phyloP scores from a whole-genome alignment of 2,329 filamentous ascomycete genomes.

The Phialemonium atrogriseum region DNA sequence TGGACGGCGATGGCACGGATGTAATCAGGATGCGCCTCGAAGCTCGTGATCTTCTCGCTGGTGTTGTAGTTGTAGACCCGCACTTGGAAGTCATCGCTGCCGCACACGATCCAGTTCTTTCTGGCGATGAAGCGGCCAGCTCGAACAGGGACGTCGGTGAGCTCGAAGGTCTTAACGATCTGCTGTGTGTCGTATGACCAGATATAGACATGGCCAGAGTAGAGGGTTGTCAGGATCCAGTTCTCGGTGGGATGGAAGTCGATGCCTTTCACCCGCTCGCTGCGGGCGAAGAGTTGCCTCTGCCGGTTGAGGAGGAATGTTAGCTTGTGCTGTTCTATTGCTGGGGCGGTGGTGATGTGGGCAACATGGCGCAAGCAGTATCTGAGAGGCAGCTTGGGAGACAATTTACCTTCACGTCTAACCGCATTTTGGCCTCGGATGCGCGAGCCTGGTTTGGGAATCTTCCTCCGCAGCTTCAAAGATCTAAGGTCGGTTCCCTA shows the following conservation, averaged over 20 bases:
- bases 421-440: constrained; percentile 1
- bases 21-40: constrained; percentile 97
- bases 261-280: constrained; percentile 93
- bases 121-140: constrained; percentile 92
- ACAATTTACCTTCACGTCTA: constrained; percentile 11
- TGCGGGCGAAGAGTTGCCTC: constrained; percentile 63
- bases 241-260: constrained; percentile 96
- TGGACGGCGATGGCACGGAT: constrained; percentile 95
- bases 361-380: neutral
- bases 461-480: no score
- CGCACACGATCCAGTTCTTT: constrained; percentile 99
- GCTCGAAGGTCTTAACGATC: constrained; percentile 97
- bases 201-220: constrained; percentile 94
- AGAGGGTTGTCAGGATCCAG: constrained; percentile 92
- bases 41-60: constrained; percentile 93
- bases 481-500: no score
- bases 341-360: no score
- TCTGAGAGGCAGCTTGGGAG: constrained; percentile 17
- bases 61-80: constrained; percentile 99
- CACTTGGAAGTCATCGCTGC: constrained; percentile 80
- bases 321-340: neutral
- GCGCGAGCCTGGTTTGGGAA: no score
- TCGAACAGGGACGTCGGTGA: constrained; percentile 95
- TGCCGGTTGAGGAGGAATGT: constrained; percentile 52
- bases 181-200: constrained; percentile 97